Conservation (phyloP, 1,139 yeast genomes). For the Komagataea norvegica region DNA sequence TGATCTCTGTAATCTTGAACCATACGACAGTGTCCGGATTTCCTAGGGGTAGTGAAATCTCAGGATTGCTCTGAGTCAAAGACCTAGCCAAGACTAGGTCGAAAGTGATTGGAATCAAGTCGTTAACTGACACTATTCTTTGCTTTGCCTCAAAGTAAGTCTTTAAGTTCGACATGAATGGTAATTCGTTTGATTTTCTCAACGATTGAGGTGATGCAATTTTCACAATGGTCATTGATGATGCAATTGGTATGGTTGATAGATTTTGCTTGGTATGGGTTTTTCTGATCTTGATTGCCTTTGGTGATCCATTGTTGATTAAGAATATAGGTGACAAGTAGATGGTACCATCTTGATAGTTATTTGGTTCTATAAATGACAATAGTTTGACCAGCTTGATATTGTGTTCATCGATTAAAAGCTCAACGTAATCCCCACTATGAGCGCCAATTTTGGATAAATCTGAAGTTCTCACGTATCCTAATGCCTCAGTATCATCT, state of each 20-base stretch:
- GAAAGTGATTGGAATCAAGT: conserved; percentile 70
- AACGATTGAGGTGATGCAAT: conserved; percentile 68
- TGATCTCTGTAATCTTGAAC: conserved; percentile 53
- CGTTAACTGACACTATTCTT: conserved; percentile 58
- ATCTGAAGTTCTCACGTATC: conserved; percentile 48
- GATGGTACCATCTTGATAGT: conserved; percentile 36
- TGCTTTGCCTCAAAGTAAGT: conserved; percentile 52
- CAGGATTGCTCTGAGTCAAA: conserved; percentile 33
- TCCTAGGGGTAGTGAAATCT: conserved; percentile 44
- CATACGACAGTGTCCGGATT: conserved; percentile 77
- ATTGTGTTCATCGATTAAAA: conserved; percentile 28
- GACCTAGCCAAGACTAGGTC: conserved; percentile 68
- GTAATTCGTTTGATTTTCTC: conserved; percentile 62
- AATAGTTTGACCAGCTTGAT: conserved; percentile 42
- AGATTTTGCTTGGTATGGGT: conserved; percentile 10
- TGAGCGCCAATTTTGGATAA: conserved; percentile 56
- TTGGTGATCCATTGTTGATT: conserved; percentile 40
- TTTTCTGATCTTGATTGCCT: conserved; percentile 29
- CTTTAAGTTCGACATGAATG: conserved; percentile 57
- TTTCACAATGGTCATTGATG: conserved; percentile 49
- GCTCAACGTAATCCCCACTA: conserved; percentile 60
- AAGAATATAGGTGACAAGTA: conserved; percentile 65
- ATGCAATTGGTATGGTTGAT: conserved; percentile 19
- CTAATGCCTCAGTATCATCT: conserved; percentile 44
- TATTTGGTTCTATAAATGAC: conserved; percentile 63